Base-by-base conservation (phyloP, 202 grass and related monocot species). In the Eragrostis tef region DNA sequence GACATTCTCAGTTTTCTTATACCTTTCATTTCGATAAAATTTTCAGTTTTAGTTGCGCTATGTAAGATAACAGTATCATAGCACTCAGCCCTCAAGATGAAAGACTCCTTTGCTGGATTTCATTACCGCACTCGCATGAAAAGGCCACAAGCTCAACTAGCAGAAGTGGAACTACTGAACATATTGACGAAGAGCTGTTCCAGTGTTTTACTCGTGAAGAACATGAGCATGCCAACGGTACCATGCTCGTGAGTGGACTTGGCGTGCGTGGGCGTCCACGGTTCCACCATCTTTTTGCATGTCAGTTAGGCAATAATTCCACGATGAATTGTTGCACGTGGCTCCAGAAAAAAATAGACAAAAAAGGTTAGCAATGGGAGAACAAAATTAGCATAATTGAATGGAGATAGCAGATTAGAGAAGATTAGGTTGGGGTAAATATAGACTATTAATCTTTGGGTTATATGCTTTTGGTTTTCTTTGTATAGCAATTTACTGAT, bases 121-220 rank as follows among this genome's bases (percentile, higher is more conserved):
- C 59, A 50, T 16, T 51, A 43, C 19, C 42, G 45, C 70, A 36
- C 51, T 24, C n/a, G n/a, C n/a, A n/a, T n/a, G n/a, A n/a, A n/a
- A n/a, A n/a, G n/a, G n/a, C 1, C 0, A 73, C 16, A 13, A 10
- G 68, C 49, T 60, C 25, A 64, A 21, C 24, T 61, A 15, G 29
- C 42, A n/a, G 19, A 12, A 24, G 17, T 22, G 5, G 36, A 61
- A 41, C 6, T 75, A 42, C 2, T 50, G 47, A 62, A 62, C 39
- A 70, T 44, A 61, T 10, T 25, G 44, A 3, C 52, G 7, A 52
- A 8, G 53, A 16, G 25, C 6, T 17, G 11, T 31, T 70, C 63
- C 12, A 52, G 44, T 63, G 12, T 50, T 29, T n/a, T n/a, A 65
- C 21, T 43, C 53, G 78, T 87, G 85, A 76, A 66, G 57, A 72